Percentiles rank a stretch among this genome's conserved stretches.
phyloP scores from a whole-genome alignment of 495 filamentous ascomycete genomes.

The Tricharina praecox region DNA sequence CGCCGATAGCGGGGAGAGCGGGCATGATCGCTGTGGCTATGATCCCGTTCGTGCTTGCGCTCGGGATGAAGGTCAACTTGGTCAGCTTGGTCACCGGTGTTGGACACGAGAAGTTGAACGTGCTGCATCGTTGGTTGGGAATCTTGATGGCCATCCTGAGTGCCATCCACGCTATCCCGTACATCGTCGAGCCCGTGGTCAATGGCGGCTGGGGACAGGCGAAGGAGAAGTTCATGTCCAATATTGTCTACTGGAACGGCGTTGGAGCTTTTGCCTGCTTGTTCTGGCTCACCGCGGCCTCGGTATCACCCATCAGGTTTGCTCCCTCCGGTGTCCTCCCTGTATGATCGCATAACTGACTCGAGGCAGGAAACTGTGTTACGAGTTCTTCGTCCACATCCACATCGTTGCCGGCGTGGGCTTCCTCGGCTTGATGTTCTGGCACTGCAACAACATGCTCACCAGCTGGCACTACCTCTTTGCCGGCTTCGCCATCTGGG shows the following conservation, averaged over 20 bases:
- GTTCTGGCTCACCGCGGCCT: slow-evolving; percentile 64
- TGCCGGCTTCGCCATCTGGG: slow-evolving; percentile 66
- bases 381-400: slow-evolving; percentile 68
- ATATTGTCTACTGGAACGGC: slow-evolving; percentile 72
- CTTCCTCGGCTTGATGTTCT: slow-evolving; percentile 76
- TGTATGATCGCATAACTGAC: slow-evolving; percentile 2
- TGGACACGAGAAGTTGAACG: slow-evolving; percentile 79
- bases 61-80: slow-evolving; percentile 81
- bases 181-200: slow-evolving; percentile 77
- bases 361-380: slow-evolving; percentile 35
- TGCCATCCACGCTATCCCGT: slow-evolving; percentile 70
- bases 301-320: slow-evolving; percentile 48
- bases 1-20: slow-evolving; percentile 71
- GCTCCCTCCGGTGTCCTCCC: slow-evolving; percentile 17
- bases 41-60: slow-evolving; percentile 82
- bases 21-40: slow-evolving; percentile 90
- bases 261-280: slow-evolving; percentile 73
- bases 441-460: slow-evolving; percentile 88
- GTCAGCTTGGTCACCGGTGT: slow-evolving; percentile 76
- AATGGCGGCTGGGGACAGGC: slow-evolving; percentile 51
- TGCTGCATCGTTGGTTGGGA: slow-evolving; percentile 83
- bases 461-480: slow-evolving; percentile 70
- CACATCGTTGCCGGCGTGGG: slow-evolving; percentile 69
- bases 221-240: slow-evolving; percentile 42
- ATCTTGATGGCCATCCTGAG: slow-evolving; percentile 72